These are phyloP conservation scores for Hippophae rhamnoides DNA, from an alignment of 306 rosid species.

Conservation along the genomic window DNA sequence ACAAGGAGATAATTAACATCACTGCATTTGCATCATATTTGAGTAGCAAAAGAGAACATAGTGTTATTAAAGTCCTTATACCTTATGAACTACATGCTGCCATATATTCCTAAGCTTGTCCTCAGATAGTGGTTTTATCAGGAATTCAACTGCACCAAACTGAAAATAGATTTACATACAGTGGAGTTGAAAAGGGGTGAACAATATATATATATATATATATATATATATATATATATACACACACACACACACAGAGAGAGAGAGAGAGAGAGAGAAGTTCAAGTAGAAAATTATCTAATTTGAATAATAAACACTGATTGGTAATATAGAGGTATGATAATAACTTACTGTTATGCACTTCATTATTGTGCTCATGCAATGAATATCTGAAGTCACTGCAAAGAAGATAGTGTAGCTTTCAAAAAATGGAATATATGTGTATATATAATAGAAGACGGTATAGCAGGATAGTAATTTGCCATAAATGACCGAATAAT, in stretches of 20 bases:
- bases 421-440: slow-evolving; percentile 1
- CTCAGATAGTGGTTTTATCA: slow-evolving; percentile 77
- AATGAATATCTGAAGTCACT: slow-evolving; percentile 76
- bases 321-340: not conserved
- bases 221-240: no score
- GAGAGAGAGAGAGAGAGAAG: no score
- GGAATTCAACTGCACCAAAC: slow-evolving; percentile 95
- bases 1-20: slow-evolving; percentile 23
- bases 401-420: slow-evolving; percentile 17
- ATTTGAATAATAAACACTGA: not conserved
- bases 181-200: no score
- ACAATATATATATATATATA: no score
- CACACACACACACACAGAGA: no score
- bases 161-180: slow-evolving; percentile 28
- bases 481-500: no score
- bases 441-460: no score
- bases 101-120: slow-evolving; percentile 89
- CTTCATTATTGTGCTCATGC: slow-evolving; percentile 88
- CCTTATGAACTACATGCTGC: slow-evolving; percentile 99
- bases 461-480: no score
- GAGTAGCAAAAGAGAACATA: slow-evolving; percentile 7
- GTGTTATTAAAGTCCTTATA: slow-evolving; percentile 23
- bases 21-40: slow-evolving; percentile 1
- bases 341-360: slow-evolving; percentile 80
- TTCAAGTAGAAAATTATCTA: not conserved